phyloP scores from a whole-genome alignment of 139 green algal genomes.

The Tetratostichococcus sp. region DNA sequence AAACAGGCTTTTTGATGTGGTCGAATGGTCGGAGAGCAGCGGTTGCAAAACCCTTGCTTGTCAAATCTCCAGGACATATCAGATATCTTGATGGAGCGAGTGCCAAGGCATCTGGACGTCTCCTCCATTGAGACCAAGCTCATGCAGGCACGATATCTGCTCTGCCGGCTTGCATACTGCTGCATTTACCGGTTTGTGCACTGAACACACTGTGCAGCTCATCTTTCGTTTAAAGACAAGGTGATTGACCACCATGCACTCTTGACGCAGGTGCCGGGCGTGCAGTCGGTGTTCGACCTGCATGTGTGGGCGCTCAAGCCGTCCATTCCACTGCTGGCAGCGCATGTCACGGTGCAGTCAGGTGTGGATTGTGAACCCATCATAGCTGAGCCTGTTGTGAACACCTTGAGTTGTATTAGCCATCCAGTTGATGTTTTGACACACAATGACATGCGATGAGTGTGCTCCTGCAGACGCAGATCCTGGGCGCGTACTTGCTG shows the following conservation, averaged over 20 bases:
- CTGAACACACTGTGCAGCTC: too few relatives aligned
- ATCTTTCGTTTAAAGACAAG: too few relatives aligned
- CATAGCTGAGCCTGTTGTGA: too few relatives aligned
- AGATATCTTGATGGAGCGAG: constrained; percentile 90
- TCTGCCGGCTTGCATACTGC: background rate
- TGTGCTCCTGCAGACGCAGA: constrained; percentile 14
- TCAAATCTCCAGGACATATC: constrained; percentile 71
- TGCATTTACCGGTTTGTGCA: background rate
- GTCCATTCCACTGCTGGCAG: constrained; percentile 66
- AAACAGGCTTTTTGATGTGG: too few relatives aligned
- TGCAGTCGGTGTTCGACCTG: constrained; percentile 83
- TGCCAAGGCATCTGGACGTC: constrained; percentile 58
- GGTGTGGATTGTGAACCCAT: constrained; percentile 8
- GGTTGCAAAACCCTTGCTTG: too few relatives aligned
- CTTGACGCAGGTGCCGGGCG: constrained; percentile 62
- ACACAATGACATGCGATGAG: constrained; percentile 20
- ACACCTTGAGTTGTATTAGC: too few relatives aligned
- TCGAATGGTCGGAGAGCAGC: too few relatives aligned
- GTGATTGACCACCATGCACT: too few relatives aligned
- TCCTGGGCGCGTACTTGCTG: constrained; percentile 4
- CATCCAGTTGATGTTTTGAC: too few relatives aligned
- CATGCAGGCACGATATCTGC: constrained; percentile 11
- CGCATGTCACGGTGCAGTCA: constrained; percentile 54
- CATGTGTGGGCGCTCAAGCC: constrained; percentile 87
- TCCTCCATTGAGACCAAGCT: constrained; percentile 20